These are phyloP conservation scores for Chalciporus pseudorubinellus DNA, from an alignment of 768 basidiomycete genomes.

Conservation along the genomic window DNA sequence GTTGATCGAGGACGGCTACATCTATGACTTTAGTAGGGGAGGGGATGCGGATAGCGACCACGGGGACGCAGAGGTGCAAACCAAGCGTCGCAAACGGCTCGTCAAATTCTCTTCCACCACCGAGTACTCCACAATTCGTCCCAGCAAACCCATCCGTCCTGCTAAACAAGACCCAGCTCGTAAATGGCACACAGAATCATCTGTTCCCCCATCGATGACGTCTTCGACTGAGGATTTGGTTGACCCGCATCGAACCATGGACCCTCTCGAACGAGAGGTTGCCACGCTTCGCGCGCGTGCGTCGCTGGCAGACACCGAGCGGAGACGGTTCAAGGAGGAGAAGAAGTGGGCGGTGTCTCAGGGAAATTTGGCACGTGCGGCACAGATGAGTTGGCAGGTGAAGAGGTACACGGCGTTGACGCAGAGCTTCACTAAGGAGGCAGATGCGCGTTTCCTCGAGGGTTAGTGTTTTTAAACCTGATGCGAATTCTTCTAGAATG, in stretches of 20 bases:
- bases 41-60: conserved; percentile 23
- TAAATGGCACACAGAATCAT: conserved; percentile 35
- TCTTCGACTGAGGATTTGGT: conserved; percentile 67
- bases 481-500: neutral
- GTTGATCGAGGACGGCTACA: conserved; percentile 51
- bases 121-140: conserved; percentile 27
- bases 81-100: conserved; percentile 38
- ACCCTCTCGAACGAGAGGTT: conserved; percentile 71
- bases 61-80: conserved; percentile 9
- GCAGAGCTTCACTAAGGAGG: conserved; percentile 78
- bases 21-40: conserved; percentile 25
- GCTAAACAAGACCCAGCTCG: conserved; percentile 28
- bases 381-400: conserved; percentile 82
- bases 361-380: conserved; percentile 71
- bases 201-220: conserved; percentile 52
- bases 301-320: conserved; percentile 78
- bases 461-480: conserved; percentile 36
- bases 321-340: conserved; percentile 81
- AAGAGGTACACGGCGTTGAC: conserved; percentile 76
- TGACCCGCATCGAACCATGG: conserved; percentile 55
- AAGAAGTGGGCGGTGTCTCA: conserved; percentile 82
- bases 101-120: conserved; percentile 47
- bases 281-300: conserved; percentile 73
- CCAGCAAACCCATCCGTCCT: conserved; percentile 26
- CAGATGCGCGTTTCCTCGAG: conserved; percentile 65